Evolutionary conservation across 2,329 filamentous ascomycete genomes (phyloP).

Genomic region (Colletotrichum plurivorum): DNA sequence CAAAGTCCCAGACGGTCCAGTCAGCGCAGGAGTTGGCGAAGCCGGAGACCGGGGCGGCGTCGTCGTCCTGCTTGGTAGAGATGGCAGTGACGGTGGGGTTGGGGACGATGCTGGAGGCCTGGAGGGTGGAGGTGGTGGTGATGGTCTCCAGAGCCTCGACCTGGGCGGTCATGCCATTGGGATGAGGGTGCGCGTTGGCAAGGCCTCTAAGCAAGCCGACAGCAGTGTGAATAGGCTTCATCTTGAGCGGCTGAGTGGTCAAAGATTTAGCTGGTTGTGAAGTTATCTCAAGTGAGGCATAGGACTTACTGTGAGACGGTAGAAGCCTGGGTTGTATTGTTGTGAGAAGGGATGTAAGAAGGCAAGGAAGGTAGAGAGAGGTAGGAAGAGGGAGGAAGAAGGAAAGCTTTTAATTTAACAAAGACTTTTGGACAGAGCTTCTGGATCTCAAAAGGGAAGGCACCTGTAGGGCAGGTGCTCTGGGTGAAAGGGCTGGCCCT

Average conservation of each 20-base stretch:
- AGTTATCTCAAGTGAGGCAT: not conserved
- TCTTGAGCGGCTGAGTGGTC: not conserved
- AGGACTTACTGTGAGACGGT: not conserved
- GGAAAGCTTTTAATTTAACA: no score
- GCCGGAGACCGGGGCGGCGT: not conserved
- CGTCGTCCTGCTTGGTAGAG: not conserved
- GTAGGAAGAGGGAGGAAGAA: no score
- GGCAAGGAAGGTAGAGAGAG: no score
- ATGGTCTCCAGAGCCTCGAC: not conserved
- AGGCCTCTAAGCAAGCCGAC: not conserved
- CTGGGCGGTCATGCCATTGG: not conserved
- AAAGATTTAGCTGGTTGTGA: not conserved
- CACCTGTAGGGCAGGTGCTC: not conserved
- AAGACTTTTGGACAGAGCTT: no score
- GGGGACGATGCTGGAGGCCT: conserved; percentile 3
- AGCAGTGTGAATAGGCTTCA: not conserved
- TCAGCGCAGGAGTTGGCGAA: conserved; percentile 20
- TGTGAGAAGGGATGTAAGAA: not conserved
- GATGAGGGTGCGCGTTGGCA: not conserved
- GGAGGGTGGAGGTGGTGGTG: not conserved
- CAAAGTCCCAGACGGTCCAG: conserved; percentile 23
- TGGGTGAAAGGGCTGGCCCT: not conserved
- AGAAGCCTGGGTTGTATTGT: no score
- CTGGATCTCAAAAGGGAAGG: not conserved
- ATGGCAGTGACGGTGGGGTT: not conserved